Evolutionary conservation across 1,284 basidiomycete species (phyloP).

Genomic region (Agaricales sp.): DNA sequence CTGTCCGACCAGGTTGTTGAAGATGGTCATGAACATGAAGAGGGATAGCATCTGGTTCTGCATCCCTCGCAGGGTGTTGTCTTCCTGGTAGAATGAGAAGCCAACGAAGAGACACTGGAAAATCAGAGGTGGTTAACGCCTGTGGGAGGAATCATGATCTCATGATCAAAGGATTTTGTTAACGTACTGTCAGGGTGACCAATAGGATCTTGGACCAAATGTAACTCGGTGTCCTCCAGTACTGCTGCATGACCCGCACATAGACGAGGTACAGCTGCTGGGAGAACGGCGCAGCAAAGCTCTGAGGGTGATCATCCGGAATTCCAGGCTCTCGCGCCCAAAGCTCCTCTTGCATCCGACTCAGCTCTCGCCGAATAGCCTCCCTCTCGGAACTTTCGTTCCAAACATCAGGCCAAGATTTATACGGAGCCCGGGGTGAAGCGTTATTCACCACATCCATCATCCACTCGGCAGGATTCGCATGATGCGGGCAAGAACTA

Average conservation of each 20-base stretch:
- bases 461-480: conserved; percentile 20
- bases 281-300: conserved; percentile 30
- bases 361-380: conserved; percentile 3
- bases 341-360: conserved; percentile 18
- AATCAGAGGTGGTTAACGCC: background rate
- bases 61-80: conserved; percentile 45
- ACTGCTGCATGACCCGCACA: conserved; percentile 19
- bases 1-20: conserved; percentile 17
- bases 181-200: conserved; percentile 23
- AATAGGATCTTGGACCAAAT: conserved; percentile 53
- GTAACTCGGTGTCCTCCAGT: conserved; percentile 47
- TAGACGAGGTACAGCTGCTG: conserved; percentile 29
- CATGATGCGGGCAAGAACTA: conserved; percentile 15
- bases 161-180: background rate
- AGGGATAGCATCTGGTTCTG: conserved; percentile 59
- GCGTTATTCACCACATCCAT: conserved; percentile 18
- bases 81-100: conserved; percentile 55
- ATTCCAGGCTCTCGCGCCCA: conserved; percentile 5
- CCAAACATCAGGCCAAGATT: conserved; percentile 26
- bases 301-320: conserved; percentile 7
- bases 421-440: conserved; percentile 18
- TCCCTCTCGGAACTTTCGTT: conserved; percentile 17
- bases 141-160: background rate
- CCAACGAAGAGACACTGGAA: conserved; percentile 38
- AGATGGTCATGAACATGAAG: conserved; percentile 18